Base-by-base conservation (phyloP, 768 basidiomycete genomes). In the Macrolepiota albuminosa region DNA sequence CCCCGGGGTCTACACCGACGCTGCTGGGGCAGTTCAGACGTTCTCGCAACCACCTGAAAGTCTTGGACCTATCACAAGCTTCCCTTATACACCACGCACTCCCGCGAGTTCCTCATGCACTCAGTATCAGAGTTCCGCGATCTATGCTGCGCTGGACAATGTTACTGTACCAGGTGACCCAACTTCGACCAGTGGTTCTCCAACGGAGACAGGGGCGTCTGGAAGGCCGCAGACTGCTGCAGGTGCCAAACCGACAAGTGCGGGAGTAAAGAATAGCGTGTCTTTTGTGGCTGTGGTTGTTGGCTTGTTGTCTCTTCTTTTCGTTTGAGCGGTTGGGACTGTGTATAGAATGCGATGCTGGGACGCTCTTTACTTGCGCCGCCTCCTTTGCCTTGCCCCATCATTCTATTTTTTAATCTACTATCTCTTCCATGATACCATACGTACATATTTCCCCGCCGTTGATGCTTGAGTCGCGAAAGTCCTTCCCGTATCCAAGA, bases 31-130 rank as follows among this genome's bases (percentile, higher is more conserved):
- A 1, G 69, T 72, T 2, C 54, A 56, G 36, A 67, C 71, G 63
- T 81, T 80, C 68, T 69, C 68, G 8, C 80, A 81, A 63, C 80
- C 80, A 13, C 69, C 76, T 4, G 79, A 80, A 70, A 64, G 63
- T 3, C 70, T 78, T 1, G 80, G 81, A 18, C 56, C 70, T 6
- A 79, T 81, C 64, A 69, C 68, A 18, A 67, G 71, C 34, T 70
- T 80, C 53, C 78, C 80, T 14, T 83, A 81, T 66, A 66, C 71
- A 10, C 69, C 79, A 18, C 66, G 69, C 21, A 66, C 79, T 5
- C 80, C 81, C 4, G 67, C 74, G 21, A 73, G 72, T 37, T 74
- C 73, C 54, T 71, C 71, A 56, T 82, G 80, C 67, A 57, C 58
- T 1, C 21, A 52, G 50, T 57, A 64, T 50, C 57, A 53, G 46